A percentile compares a stretch with the other conserved stretches of the same genome.
Evolutionary conservation across 352 stramenopile species (phyloP).

Genomic region (Phytophthora idaei): DNA sequence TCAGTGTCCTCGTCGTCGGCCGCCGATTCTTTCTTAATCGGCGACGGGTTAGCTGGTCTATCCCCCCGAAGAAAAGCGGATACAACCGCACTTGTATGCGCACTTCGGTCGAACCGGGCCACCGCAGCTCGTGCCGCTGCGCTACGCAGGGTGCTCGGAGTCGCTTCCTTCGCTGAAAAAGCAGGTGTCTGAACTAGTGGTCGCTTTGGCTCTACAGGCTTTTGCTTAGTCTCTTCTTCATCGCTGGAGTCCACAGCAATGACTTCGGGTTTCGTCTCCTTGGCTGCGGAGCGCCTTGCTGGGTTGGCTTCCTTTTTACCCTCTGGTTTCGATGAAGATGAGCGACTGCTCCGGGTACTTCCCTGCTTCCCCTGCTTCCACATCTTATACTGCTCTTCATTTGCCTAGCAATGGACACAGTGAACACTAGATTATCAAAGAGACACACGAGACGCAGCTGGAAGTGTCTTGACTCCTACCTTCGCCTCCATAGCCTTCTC

Average conservation of each 20-base stretch:
- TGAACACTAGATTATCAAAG: neutral
- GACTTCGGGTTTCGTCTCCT: constrained; percentile 26
- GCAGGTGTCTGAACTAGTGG: constrained; percentile 27
- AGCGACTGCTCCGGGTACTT: neutral
- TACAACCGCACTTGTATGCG: constrained; percentile 48
- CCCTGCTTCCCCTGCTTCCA: constrained; percentile 60
- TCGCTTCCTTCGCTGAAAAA: constrained; percentile 37
- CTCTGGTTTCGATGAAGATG: constrained; percentile 8
- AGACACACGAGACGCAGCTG: neutral
- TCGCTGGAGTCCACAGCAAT: constrained; percentile 20
- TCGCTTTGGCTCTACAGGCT: constrained; percentile 17
- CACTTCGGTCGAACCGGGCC: constrained; percentile 52
- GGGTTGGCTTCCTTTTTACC: constrained; percentile 6
- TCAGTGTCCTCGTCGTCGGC: constrained; percentile 36
- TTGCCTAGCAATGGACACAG: constrained; percentile 43
- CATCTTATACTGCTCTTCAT: constrained; percentile 70
- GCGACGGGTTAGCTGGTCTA: neutral
- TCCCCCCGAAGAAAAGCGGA: constrained; percentile 38
- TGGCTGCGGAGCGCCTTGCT: constrained; percentile 10
- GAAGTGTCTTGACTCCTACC: constrained; percentile 31
- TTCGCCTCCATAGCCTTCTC: constrained; percentile 83
- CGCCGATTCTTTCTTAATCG: constrained; percentile 3
- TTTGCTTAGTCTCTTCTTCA: constrained; percentile 24
- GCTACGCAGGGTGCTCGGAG: constrained; percentile 41
- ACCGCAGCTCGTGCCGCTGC: constrained; percentile 63